Conservation (phyloP, 1,139 yeast genomes). For the Debaryomyces nepalensis region DNA sequence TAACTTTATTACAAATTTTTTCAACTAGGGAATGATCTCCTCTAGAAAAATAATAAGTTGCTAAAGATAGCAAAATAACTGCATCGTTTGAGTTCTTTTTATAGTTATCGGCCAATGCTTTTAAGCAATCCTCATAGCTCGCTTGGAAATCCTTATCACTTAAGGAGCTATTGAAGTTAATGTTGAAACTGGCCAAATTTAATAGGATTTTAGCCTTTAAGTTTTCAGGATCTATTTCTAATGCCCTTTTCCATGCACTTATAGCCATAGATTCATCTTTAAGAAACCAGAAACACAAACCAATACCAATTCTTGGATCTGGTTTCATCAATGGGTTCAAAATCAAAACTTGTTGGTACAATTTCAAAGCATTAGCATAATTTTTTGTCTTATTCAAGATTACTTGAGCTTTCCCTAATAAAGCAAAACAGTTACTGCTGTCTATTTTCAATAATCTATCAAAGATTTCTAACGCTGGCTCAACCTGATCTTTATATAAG, state of each 20-base stretch:
- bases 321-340: slow-evolving; percentile 80
- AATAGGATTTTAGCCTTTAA: slow-evolving; percentile 69
- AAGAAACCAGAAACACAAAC: slow-evolving; percentile 89
- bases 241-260: slow-evolving; percentile 80
- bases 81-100: slow-evolving; percentile 33
- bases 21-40: slow-evolving; percentile 61
- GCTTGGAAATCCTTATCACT: slow-evolving; percentile 62
- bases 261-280: slow-evolving; percentile 79
- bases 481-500: slow-evolving; percentile 55
- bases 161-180: slow-evolving; percentile 59
- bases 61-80: slow-evolving; percentile 50
- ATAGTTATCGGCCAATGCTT: slow-evolving; percentile 34
- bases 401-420: slow-evolving; percentile 84
- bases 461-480: slow-evolving; percentile 67
- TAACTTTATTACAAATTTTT: slow-evolving; percentile 57
- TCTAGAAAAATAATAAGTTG: slow-evolving; percentile 63
- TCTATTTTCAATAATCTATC: slow-evolving; percentile 57
- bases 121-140: slow-evolving; percentile 53
- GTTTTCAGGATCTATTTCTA: slow-evolving; percentile 66
- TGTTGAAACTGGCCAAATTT: slow-evolving; percentile 70
- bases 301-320: slow-evolving; percentile 94
- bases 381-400: slow-evolving; percentile 69
- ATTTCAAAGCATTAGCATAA: slow-evolving; percentile 72
- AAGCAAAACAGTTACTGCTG: slow-evolving; percentile 70
- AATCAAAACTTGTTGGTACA: slow-evolving; percentile 81